phyloP scores from a whole-genome alignment of 305 asterid species.

The Striga hermonthica region DNA sequence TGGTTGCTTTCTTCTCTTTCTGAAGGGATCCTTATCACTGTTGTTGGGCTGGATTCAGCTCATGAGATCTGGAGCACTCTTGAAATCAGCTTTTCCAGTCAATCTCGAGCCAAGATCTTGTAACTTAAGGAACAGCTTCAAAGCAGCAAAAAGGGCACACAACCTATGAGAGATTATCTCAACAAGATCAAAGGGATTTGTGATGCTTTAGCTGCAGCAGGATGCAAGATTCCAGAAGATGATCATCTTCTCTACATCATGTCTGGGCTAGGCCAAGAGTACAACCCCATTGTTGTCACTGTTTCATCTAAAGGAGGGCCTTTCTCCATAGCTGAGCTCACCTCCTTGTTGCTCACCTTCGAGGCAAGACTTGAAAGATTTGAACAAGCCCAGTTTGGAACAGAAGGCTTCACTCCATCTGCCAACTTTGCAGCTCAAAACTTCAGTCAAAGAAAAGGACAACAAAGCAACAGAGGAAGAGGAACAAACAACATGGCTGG shows the following conservation, averaged over 20 bases:
- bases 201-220: neutral
- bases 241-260: neutral
- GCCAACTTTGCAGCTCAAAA: neutral
- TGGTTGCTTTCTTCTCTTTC: no score
- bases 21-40: no score
- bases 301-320: neutral
- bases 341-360: neutral
- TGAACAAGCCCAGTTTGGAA: no score
- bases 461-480: neutral
- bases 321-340: neutral
- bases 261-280: neutral
- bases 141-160: neutral
- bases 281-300: neutral
- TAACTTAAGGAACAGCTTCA: neutral
- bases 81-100: no score
- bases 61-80: neutral
- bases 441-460: no score
- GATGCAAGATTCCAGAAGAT: neutral
- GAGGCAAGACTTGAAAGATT: neutral
- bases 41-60: no score
- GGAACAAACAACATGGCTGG: neutral
- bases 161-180: neutral
- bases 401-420: neutral
- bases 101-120: no score
- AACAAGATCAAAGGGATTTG: neutral